Evolutionary conservation across 768 basidiomycete genomes (phyloP).

Genomic region (Xanthoconium purpureum): DNA sequence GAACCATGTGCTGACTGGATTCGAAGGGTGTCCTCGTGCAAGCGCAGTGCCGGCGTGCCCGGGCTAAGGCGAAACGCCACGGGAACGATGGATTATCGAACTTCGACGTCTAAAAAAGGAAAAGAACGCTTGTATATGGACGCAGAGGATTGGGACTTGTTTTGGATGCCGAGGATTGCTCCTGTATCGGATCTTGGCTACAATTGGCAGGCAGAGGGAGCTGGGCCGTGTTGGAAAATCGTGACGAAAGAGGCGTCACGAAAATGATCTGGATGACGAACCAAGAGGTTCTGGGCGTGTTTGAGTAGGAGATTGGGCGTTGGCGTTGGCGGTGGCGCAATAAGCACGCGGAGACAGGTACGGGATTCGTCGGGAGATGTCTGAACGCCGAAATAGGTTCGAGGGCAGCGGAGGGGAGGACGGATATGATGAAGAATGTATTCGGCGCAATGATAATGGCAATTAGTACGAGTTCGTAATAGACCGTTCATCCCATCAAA

Average conservation of each 20-base stretch:
- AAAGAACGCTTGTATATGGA: neutral
- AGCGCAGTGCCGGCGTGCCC: neutral
- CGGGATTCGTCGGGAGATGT: neutral
- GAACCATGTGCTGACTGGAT: neutral
- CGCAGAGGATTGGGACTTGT: neutral
- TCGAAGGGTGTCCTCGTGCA: neutral
- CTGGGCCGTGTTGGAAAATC: too few relatives aligned
- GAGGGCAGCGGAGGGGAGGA: neutral
- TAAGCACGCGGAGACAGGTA: neutral
- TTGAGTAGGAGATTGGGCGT: conserved; percentile 3
- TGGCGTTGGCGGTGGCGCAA: neutral
- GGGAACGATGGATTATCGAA: neutral
- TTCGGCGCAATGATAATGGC: neutral
- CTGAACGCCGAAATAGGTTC: neutral
- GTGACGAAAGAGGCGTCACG: neutral
- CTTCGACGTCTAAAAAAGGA: conserved; percentile 2
- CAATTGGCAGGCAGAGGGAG: neutral
- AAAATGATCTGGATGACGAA: neutral
- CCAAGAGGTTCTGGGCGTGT: conserved; percentile 1
- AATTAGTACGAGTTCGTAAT: neutral
- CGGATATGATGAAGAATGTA: neutral
- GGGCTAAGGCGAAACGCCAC: conserved; percentile 5
- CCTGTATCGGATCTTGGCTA: neutral
- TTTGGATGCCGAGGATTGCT: neutral
- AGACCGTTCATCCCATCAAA: neutral